Evolutionary conservation across 352 stramenopile species (phyloP).

Genomic region (Phytophthora melonis): DNA sequence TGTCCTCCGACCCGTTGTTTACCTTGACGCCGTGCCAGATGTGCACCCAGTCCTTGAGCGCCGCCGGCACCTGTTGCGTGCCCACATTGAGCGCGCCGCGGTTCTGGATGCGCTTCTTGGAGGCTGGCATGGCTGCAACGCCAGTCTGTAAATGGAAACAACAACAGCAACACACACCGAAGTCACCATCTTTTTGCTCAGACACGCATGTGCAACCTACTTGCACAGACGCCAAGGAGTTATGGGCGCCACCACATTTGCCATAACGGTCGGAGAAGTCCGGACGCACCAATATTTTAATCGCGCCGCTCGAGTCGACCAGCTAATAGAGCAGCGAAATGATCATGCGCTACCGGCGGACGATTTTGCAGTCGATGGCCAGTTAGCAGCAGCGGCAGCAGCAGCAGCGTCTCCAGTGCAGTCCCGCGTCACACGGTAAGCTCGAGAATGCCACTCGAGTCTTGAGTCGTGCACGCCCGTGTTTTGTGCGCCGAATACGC

Average conservation of each 20-base stretch:
- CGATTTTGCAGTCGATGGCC: no score
- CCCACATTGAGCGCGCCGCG: slow-evolving; percentile 51
- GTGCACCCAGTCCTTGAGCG: slow-evolving; percentile 80
- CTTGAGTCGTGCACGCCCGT: not conserved
- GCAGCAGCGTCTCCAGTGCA: no score
- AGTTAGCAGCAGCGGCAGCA: no score
- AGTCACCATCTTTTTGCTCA: slow-evolving; percentile 3
- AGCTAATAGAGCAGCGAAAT: not conserved
- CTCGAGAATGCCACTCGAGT: slow-evolving; percentile 4
- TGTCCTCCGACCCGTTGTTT: slow-evolving; percentile 43
- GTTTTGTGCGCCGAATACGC: slow-evolving; percentile 3
- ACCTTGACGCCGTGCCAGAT: slow-evolving; percentile 86
- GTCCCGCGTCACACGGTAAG: slow-evolving; percentile 1
- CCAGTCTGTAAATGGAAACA: slow-evolving; percentile 26
- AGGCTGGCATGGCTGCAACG: slow-evolving; percentile 59
- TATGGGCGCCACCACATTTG: not conserved
- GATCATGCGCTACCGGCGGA: not conserved
- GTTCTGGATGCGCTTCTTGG: slow-evolving; percentile 84
- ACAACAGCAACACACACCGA: slow-evolving; percentile 3
- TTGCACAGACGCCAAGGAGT: not conserved
- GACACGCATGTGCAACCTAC: not conserved
- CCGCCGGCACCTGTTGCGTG: slow-evolving; percentile 65
- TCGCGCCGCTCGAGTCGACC: not conserved
- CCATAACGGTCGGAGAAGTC: slow-evolving; percentile 18
- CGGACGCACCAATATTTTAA: slow-evolving; percentile 8